Base-by-base conservation (phyloP, 2,329 filamentous ascomycete genomes). In the Pyricularia sp. region DNA sequence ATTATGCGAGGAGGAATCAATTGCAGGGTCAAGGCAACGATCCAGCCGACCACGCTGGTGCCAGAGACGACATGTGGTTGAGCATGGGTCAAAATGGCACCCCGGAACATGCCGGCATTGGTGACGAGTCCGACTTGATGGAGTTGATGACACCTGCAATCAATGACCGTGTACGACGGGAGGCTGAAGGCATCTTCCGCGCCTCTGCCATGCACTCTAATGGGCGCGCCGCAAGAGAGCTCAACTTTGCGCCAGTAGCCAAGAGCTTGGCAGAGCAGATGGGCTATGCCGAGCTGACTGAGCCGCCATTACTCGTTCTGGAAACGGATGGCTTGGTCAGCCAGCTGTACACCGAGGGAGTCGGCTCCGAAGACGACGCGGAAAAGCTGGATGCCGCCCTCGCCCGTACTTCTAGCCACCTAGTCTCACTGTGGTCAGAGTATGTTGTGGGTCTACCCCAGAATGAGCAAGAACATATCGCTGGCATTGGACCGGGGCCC, bases 261-360 rank as follows among this genome's bases (percentile, higher is more conserved):
- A 91, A 90, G 76, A 89, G 90, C 70, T 78, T 94, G 11, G 88
- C 89, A 82, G 76, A 81, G 77, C 76, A 86, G 76, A 77, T 84
- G 78, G 85, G 85, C 50, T 81, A 85, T 42, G 87, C 91, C 0
- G 74, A 79, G 23, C 81, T 96, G 64, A 83, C 83, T 4, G 94
- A 97, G 78, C 81, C 89, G 1, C 87, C 90, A 70, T 84, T 89
- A 64, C 78, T 97, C 25, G 87, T 97, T 64, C 79, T 96, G 42
- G 83, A 86, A 66, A 96, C 92, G 12, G 94, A 97, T 76, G 84
- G 87, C 58, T 79, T 92, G 59, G 80, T 97, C 58, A 83, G 84
- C 66, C 83, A 83, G 68, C 81, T 94, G 23, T 92, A 92, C 72
- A 84, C 85, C 65, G 85, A 88, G 69, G 86, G 86, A 0, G 82